Evolutionary conservation across 2,329 filamentous ascomycete genomes (phyloP).

Genomic region (Phialophora expanda): DNA sequence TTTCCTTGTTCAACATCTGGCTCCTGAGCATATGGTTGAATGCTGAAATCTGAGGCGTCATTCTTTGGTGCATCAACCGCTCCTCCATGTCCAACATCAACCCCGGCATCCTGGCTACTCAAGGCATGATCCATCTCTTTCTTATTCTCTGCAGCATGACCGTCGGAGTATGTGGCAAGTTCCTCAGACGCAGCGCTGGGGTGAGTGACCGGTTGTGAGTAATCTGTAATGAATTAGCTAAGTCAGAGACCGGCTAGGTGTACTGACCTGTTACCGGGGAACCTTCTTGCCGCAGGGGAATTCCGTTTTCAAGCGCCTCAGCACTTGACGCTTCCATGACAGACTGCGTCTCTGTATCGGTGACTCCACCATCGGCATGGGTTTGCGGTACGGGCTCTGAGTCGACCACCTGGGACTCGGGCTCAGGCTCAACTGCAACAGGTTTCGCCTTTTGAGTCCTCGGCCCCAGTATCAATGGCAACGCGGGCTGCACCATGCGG

Average conservation of each 20-base stretch:
- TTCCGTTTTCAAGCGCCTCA: neutral
- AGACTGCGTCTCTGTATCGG: conserved; percentile 11
- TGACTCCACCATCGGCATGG: conserved; percentile 1
- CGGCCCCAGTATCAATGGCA: conserved; percentile 15
- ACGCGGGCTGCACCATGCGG: conserved; percentile 30
- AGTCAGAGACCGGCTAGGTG: neutral
- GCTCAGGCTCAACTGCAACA: conserved; percentile 13
- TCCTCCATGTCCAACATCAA: neutral
- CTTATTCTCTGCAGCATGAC: neutral
- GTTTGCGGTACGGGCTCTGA: neutral
- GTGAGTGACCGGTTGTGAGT: conserved; percentile 14
- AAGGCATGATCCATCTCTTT: conserved; percentile 11
- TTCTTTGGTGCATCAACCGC: neutral
- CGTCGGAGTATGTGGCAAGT: conserved; percentile 1
- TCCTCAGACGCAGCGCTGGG: conserved; percentile 11
- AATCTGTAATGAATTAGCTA: conserved; percentile 17
- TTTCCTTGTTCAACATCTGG: neutral
- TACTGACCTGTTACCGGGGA: conserved; percentile 20
- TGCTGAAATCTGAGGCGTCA: neutral
- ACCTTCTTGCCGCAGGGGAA: conserved; percentile 7
- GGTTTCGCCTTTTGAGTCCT: conserved; percentile 19
- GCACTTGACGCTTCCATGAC: neutral
- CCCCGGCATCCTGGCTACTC: neutral
- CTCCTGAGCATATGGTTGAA: neutral
- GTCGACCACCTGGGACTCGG: conserved; percentile 10